These are phyloP conservation scores for Phytophthora pinifolia DNA, from an alignment of 352 stramenopile species.

Conservation along the genomic window DNA sequence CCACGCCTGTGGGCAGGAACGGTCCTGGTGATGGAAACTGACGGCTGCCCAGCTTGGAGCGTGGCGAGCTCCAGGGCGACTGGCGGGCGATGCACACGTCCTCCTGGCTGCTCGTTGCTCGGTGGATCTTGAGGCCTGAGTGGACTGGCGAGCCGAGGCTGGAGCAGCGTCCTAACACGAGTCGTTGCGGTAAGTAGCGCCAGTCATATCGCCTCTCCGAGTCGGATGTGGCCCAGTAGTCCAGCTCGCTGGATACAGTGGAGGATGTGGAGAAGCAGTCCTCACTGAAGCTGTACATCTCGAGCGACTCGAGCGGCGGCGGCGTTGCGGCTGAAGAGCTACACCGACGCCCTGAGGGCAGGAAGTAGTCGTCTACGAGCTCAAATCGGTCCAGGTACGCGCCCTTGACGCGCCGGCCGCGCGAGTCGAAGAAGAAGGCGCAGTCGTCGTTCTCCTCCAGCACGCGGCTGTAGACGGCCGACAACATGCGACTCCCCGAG, in stretches of 20 bases:
- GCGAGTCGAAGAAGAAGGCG: conserved; percentile 57
- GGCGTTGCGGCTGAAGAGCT: background rate
- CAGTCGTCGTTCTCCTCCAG: conserved; percentile 68
- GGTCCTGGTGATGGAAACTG: conserved; percentile 12
- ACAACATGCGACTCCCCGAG: conserved; percentile 72
- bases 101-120: conserved; percentile 15
- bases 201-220: conserved; percentile 18
- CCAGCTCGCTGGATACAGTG: conserved; percentile 40
- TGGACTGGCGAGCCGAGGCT: conserved; percentile 19
- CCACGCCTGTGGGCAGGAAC: conserved; percentile 15
- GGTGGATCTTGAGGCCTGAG: conserved; percentile 27
- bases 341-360: conserved; percentile 6
- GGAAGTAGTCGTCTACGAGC: conserved; percentile 68
- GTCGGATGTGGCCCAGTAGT: conserved; percentile 45
- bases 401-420: conserved; percentile 56
- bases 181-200: conserved; percentile 5
- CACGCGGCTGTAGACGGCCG: conserved; percentile 79
- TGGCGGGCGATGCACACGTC: conserved; percentile 9
- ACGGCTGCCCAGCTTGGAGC: conserved; percentile 12
- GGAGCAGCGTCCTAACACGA: conserved; percentile 15
- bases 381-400: conserved; percentile 50
- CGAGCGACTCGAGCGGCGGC: conserved; percentile 19
- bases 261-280: conserved; percentile 38
- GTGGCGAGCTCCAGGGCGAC: conserved; percentile 15
- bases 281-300: conserved; percentile 27